Conservation (phyloP, 2,329 filamentous ascomycete species). For the Beauveria pseudobassiana region DNA sequence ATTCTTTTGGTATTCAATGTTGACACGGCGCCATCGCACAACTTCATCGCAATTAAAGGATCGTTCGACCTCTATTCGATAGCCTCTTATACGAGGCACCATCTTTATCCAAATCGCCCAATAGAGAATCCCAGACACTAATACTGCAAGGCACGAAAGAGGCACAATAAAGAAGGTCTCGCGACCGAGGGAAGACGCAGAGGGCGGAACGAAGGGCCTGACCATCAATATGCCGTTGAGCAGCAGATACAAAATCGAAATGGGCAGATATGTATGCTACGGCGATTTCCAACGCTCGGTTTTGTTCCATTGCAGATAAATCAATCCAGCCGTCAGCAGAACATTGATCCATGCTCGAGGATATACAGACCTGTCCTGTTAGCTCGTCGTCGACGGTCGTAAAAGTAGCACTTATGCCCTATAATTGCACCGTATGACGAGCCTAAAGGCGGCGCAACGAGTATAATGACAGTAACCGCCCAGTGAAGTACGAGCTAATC, state of each 20-base stretch:
- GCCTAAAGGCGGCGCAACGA: slow-evolving; percentile 59
- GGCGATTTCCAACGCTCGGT: slow-evolving; percentile 46
- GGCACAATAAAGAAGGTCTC: slow-evolving; percentile 52
- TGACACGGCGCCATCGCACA: slow-evolving; percentile 26
- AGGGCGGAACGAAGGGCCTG: slow-evolving; percentile 49
- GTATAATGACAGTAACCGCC: slow-evolving; percentile 55
- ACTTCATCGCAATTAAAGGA: slow-evolving; percentile 33
- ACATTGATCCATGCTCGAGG: slow-evolving; percentile 47
- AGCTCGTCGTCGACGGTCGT: background rate
- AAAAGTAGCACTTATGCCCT: slow-evolving; percentile 29
- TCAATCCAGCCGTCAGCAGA: slow-evolving; percentile 42
- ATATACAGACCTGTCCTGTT: slow-evolving; percentile 34
- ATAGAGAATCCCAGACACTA: slow-evolving; percentile 43
- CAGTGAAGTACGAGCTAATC: slow-evolving; percentile 54
- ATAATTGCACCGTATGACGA: slow-evolving; percentile 63
- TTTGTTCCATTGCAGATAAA: slow-evolving; percentile 43
- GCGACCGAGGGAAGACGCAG: slow-evolving; percentile 38
- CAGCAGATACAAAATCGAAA: slow-evolving; percentile 41
- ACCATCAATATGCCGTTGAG: slow-evolving; percentile 45
- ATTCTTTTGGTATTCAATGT: background rate
- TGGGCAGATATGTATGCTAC: slow-evolving; percentile 42
- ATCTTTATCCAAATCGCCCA: slow-evolving; percentile 46
- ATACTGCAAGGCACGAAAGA: slow-evolving; percentile 43
- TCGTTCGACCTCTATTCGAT: slow-evolving; percentile 39
- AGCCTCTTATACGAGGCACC: slow-evolving; percentile 40